Evolutionary conservation across 176 grass and related monocot genomes (phyloP).

Genomic region (Bonia amplexicaulis): DNA sequence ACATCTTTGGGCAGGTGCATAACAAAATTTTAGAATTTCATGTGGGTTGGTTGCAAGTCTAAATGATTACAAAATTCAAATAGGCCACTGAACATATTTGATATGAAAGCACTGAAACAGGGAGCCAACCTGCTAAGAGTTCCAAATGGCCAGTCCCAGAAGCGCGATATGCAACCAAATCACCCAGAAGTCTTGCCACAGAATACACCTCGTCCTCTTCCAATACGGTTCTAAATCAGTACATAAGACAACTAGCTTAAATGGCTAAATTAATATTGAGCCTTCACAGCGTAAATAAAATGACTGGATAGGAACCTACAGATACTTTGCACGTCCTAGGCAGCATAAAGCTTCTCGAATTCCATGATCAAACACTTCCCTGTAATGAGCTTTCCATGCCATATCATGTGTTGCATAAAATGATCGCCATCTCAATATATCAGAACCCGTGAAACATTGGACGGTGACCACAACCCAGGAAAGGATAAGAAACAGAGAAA

Average conservation of each 20-base stretch:
- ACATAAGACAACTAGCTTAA: slow-evolving; percentile 14
- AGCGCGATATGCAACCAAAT: slow-evolving; percentile 98
- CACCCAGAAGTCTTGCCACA: slow-evolving; percentile 90
- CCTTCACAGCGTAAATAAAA: slow-evolving; percentile 4
- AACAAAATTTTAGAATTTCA: slow-evolving; percentile 1
- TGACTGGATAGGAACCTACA: slow-evolving; percentile 52
- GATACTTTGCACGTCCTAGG: slow-evolving; percentile 84
- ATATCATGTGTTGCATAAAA: slow-evolving; percentile 98
- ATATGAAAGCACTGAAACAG: slow-evolving; percentile 5
- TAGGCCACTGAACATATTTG: not conserved
- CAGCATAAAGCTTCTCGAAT: slow-evolving; percentile 98
- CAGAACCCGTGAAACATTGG: slow-evolving; percentile 87
- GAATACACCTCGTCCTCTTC: slow-evolving; percentile 97
- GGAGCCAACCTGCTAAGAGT: slow-evolving; percentile 74
- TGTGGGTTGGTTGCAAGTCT: not conserved
- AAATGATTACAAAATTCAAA: not conserved
- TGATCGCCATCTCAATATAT: slow-evolving; percentile 89
- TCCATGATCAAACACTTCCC: slow-evolving; percentile 95
- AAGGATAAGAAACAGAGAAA: slow-evolving; percentile 71
- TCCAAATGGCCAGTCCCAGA: slow-evolving; percentile 98
- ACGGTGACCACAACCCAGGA: slow-evolving; percentile 73
- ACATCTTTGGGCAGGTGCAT: not conserved
- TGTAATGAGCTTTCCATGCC: slow-evolving; percentile 98
- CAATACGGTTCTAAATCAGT: slow-evolving; percentile 63
- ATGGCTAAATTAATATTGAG: slow-evolving; percentile 16